phyloP scores from a whole-genome alignment of 192 early-diverging fungal genomes.

The Diversispora eburnea region DNA sequence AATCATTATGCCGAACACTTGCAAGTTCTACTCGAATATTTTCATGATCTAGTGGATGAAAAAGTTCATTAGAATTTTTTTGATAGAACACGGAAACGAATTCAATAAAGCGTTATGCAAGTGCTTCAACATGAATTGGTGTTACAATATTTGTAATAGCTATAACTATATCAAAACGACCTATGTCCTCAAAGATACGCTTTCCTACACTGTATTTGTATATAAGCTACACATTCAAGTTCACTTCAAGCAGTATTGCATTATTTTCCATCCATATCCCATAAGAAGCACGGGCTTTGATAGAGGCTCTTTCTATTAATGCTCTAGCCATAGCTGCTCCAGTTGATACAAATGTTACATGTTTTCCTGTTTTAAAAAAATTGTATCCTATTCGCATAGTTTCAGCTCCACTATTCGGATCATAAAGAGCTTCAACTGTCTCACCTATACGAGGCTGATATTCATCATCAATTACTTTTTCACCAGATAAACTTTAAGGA shows the following conservation, averaged over 20 bases:
- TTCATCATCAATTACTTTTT: conserved; percentile 6
- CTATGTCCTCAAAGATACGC: not conserved
- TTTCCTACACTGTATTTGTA: not conserved
- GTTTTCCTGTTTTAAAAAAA: conserved; percentile 17
- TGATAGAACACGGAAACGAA: not conserved
- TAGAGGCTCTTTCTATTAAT: conserved; percentile 14
- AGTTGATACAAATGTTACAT: conserved; percentile 17
- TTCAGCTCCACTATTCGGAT: conserved; percentile 25
- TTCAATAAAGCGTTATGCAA: conserved; percentile 2
- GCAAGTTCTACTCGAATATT: conserved; percentile 9
- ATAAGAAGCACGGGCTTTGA: conserved; percentile 5
- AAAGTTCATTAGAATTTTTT: conserved; percentile 16
- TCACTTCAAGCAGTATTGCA: not conserved
- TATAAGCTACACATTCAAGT: conserved; percentile 4
- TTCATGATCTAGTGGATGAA: not conserved
- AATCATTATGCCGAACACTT: conserved; percentile 3
- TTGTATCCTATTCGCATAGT: conserved; percentile 16
- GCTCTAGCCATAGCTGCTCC: conserved; percentile 6
- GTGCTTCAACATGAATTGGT: not conserved
- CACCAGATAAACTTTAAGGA: conserved; percentile 7
- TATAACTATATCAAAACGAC: conserved; percentile 15
- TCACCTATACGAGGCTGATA: conserved; percentile 17
- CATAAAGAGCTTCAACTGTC: conserved; percentile 17
- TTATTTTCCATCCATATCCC: conserved; percentile 20
- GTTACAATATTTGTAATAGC: not conserved